These are phyloP conservation scores for Colletotrichum trifolii DNA, from an alignment of 2,329 filamentous ascomycete genomes.

Conservation along the genomic window DNA sequence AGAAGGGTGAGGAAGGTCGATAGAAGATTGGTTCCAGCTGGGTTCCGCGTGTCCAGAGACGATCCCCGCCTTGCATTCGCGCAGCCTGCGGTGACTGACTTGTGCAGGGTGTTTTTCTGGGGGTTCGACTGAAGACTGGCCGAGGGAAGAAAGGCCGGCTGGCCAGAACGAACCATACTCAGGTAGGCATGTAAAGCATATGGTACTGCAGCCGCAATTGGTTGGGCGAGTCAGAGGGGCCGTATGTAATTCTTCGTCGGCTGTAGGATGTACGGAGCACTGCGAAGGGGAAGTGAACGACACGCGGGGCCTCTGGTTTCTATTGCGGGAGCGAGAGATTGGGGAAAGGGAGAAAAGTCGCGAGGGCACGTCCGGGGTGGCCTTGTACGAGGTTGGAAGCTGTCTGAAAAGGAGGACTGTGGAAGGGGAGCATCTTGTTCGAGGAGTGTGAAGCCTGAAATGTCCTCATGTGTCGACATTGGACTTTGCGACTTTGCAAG, in stretches of 20 bases:
- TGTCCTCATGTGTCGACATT: too few species aligned
- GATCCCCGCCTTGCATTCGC: neutral
- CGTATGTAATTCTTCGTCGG: too few species aligned
- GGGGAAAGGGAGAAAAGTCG: neutral
- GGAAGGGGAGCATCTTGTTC: too few species aligned
- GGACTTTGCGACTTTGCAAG: too few species aligned
- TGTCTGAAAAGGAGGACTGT: slow-evolving; percentile 10
- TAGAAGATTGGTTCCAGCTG: slow-evolving; percentile 13
- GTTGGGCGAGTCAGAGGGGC: slow-evolving; percentile 25
- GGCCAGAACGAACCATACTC: too few species aligned
- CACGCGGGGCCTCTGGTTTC: neutral
- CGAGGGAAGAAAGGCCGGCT: neutral
- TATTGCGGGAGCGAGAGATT: neutral
- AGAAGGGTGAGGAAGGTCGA: neutral
- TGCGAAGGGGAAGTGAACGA: neutral
- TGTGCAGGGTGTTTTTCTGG: slow-evolving; percentile 11
- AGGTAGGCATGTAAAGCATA: too few species aligned
- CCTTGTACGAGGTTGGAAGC: neutral
- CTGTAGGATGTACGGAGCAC: too few species aligned
- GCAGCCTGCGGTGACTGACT: neutral
- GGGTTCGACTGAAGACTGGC: neutral
- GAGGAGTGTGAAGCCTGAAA: too few species aligned
- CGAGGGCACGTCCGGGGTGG: neutral
- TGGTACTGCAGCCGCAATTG: slow-evolving; percentile 10
- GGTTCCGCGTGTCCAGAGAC: neutral